A percentile compares a stretch with the other conserved stretches of the same genome.
Conservation (phyloP, 2,329 filamentous ascomycete genomes). For the Talaromyces sp. region DNA sequence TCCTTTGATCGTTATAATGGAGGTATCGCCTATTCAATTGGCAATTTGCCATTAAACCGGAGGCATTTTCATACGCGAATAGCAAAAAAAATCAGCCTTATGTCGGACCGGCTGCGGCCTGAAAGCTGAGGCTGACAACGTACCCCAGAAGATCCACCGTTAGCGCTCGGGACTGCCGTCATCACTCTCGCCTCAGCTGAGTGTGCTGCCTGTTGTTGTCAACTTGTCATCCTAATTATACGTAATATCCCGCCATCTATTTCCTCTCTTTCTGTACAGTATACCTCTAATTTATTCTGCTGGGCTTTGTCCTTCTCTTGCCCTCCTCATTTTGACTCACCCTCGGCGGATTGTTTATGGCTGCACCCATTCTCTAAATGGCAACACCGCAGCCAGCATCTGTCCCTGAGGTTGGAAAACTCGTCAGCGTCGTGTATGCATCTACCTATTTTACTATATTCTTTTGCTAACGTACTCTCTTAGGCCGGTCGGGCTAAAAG, state of each 20-base stretch:
- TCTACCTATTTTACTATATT: not conserved
- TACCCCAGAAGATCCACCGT: slow-evolving; percentile 7
- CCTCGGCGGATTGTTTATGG: slow-evolving; percentile 4
- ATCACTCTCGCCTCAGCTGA: not conserved
- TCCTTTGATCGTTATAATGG: not conserved
- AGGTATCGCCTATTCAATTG: not conserved
- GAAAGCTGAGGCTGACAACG: not conserved
- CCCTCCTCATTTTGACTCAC: not conserved
- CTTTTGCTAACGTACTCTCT: not conserved
- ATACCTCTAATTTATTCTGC: not conserved
- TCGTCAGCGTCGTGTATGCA: slow-evolving; percentile 43
- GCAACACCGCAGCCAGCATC: slow-evolving; percentile 29
- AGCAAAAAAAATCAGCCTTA: not conserved
- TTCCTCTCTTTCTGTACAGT: not conserved
- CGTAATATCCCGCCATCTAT: not conserved
- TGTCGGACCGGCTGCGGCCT: not conserved
- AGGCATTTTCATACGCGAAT: not conserved
- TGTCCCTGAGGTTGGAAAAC: slow-evolving; percentile 37
- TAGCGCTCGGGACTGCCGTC: not conserved
- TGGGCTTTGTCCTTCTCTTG: not conserved
- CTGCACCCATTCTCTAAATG: slow-evolving; percentile 17
- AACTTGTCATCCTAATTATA: not conserved
- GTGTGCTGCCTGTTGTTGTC: not conserved
- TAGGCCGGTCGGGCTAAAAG: slow-evolving; percentile 79
- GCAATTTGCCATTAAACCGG: not conserved